Evolutionary conservation across 257 asterid genomes (phyloP), one percentile per base, ranked within the genome.

Genomic region (Solanum commersonii): DNA sequence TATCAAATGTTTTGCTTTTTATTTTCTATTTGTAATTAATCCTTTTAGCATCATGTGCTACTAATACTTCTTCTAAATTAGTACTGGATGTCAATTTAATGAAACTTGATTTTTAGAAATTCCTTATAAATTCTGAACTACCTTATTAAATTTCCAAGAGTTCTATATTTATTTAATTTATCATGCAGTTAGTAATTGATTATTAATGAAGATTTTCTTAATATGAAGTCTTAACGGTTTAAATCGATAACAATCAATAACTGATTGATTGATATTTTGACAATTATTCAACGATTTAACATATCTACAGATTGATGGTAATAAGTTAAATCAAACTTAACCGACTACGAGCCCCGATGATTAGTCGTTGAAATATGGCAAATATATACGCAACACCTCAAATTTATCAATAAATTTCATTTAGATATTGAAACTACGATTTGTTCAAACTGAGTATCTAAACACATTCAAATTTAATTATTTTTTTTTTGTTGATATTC

Each of bases 321-420:
- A 23, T 63, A 63, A 23, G 31, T 63, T 5, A 63, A 63, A 29
- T 3, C 2, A 6, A 70, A 29, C 8, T 7, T 16, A 25, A 63
- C 2, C 3, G 5, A 25, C 1, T 25, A 25, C 4, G 10, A 5
- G 1, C 4, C 16, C 0, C 3, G 20, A 14, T 70, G 16, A 3
- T 18, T 34, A 4, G 44, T 72, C 0, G n/a, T 72, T 72, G 15
- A 72, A 72, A 29, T 13, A 6, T 29, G 12, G 11, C 23, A 29
- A 70, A 29, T 15, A 29, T 8, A 29, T 29, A 7, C 23, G 16
- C 11, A 29, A 13, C 9, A 10, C 22, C 5, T 70, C 1, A 31
- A 70, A 70, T 3, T 8, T 11, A 7, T 25, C 34, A 25, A 11
- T 5, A 67, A 67, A 67, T 67, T 65, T 70, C 23, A 70, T 29